Conservation (phyloP, 345 rosid genomes). For the Sonneratia alba region DNA sequence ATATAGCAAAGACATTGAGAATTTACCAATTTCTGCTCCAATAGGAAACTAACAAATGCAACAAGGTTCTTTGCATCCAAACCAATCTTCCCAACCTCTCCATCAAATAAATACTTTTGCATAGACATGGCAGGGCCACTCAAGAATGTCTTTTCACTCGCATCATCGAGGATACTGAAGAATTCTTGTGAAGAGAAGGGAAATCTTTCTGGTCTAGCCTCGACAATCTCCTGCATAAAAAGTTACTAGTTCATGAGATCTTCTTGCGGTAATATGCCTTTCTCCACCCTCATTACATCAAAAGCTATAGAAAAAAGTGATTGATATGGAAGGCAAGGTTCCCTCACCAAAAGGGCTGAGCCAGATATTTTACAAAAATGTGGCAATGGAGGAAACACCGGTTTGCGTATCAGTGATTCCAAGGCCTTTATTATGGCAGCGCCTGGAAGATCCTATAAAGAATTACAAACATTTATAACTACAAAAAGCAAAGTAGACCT, state of each 20-base stretch:
- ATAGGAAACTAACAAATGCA: constrained; percentile 73
- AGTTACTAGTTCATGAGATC: constrained; percentile 1
- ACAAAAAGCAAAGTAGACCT: not conserved
- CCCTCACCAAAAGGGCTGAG: constrained; percentile 69
- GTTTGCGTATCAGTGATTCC: constrained; percentile 50
- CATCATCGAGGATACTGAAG: constrained; percentile 79
- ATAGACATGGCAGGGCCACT: constrained; percentile 53
- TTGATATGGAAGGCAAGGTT: not conserved
- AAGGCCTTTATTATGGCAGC: constrained; percentile 52
- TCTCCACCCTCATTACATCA: not conserved
- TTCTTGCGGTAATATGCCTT: not conserved
- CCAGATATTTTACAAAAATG: constrained; percentile 68
- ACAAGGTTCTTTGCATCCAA: constrained; percentile 77
- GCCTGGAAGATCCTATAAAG: constrained; percentile 58
- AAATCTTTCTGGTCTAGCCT: constrained; percentile 52
- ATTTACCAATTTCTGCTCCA: constrained; percentile 82
- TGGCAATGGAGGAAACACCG: constrained; percentile 60
- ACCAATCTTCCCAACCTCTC: constrained; percentile 70
- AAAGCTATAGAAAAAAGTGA: not conserved
- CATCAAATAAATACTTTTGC: constrained; percentile 86
- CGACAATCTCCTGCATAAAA: constrained; percentile 68
- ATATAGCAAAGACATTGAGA: constrained; percentile 1
- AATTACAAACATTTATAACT: not conserved
- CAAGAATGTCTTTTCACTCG: constrained; percentile 89
- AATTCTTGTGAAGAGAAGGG: constrained; percentile 70